A percentile compares a stretch with the other conserved stretches of the same genome.
Conservation (phyloP, 148 eudicot genomes). For the Fallopia convolvulus region DNA sequence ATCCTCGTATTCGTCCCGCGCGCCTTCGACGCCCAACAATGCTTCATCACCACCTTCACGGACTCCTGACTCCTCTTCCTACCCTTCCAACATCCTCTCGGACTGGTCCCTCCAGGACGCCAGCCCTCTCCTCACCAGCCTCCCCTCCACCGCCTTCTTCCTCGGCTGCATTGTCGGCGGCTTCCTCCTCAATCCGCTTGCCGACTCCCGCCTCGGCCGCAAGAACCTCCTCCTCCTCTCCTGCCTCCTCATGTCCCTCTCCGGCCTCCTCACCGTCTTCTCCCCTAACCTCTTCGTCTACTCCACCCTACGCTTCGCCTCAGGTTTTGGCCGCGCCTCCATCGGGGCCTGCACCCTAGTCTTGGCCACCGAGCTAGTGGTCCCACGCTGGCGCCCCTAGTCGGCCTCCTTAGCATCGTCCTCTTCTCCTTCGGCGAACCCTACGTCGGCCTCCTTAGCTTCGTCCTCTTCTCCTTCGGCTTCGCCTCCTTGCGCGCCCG, state of each 20-base stretch:
- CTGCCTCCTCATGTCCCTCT: constrained; percentile 38
- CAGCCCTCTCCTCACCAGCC: constrained; percentile 33
- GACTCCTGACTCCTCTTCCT: constrained; percentile 41
- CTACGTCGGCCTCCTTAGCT: constrained; percentile 45
- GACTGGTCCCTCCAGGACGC: constrained; percentile 60
- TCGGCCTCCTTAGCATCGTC: constrained; percentile 41
- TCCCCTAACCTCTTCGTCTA: constrained; percentile 28
- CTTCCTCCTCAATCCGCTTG: constrained; percentile 35
- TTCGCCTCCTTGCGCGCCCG: constrained; percentile 35
- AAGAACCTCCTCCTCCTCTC: constrained; percentile 42
- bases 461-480: constrained; percentile 44
- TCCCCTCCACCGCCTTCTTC: constrained; percentile 61
- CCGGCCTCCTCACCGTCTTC: constrained; percentile 42
- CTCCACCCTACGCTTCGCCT: constrained; percentile 30
- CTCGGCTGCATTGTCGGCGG: constrained; percentile 50
- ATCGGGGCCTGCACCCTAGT: constrained; percentile 58
- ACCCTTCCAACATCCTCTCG: constrained; percentile 28
- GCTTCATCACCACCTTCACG: constrained; percentile 56
- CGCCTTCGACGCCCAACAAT: constrained; percentile 68
- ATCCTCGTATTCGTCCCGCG: constrained; percentile 41
- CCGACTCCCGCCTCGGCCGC: constrained; percentile 56
- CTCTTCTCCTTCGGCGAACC: constrained; percentile 53
- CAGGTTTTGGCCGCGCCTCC: constrained; percentile 51
- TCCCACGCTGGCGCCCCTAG: constrained; percentile 48
- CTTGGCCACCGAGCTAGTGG: constrained; percentile 51